A percentile compares a stretch with the other conserved stretches of the same genome.
phyloP scores from a whole-genome alignment of 306 rosid genomes.

The Alnus glutinosa region DNA sequence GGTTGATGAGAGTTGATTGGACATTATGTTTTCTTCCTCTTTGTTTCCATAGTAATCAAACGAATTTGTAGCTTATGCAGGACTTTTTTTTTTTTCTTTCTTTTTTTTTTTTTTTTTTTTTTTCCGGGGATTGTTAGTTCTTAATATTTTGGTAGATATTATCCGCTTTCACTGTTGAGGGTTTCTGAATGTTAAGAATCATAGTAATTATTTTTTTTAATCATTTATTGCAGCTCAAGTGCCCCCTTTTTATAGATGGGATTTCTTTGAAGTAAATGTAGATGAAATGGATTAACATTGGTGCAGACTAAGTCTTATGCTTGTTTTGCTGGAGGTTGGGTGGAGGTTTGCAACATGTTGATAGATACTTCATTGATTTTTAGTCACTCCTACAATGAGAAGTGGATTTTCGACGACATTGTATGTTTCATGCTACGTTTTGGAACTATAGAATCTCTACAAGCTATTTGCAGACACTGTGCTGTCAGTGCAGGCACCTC shows the following conservation, averaged over 20 bases:
- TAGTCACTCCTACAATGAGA: constrained; percentile 42
- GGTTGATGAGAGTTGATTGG: background rate
- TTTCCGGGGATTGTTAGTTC: background rate
- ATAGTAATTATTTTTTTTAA: constrained; percentile 1
- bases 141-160: background rate
- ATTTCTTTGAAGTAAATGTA: constrained; percentile 24
- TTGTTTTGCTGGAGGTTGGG: constrained; percentile 41
- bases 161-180: background rate
- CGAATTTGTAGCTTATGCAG: background rate
- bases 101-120: background rate
- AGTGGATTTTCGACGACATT: constrained; percentile 46
- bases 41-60: background rate
- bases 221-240: constrained; percentile 38
- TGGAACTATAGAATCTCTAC: constrained; percentile 33
- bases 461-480: constrained; percentile 52
- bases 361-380: constrained; percentile 35
- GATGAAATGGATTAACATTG: constrained; percentile 37
- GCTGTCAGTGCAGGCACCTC: constrained; percentile 54
- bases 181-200: constrained; percentile 1
- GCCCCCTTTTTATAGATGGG: constrained; percentile 31
- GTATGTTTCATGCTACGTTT: constrained; percentile 46
- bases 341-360: constrained; percentile 54
- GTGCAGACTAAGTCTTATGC: constrained; percentile 27
- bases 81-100: background rate
- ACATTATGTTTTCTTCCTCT: background rate